Percentiles rank a stretch among this genome's conserved stretches.
Evolutionary conservation across 2,329 filamentous ascomycete genomes (phyloP).

Genomic region (Helminthosporium solani): DNA sequence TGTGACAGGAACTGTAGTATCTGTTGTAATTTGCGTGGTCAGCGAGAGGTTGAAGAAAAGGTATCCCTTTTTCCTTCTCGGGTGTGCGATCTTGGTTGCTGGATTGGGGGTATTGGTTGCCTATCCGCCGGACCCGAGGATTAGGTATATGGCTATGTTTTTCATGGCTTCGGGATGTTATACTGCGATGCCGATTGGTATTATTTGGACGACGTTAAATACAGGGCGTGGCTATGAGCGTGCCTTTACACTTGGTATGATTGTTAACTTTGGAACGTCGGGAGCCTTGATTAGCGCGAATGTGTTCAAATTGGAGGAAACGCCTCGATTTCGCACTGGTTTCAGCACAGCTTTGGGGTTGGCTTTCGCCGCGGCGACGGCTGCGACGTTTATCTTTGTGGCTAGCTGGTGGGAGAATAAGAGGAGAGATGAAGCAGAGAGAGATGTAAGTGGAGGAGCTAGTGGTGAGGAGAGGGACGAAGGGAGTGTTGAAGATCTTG

Average conservation of each 20-base stretch:
- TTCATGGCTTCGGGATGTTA: slow-evolving; percentile 57
- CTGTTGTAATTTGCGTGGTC: slow-evolving; percentile 31
- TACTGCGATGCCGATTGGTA: slow-evolving; percentile 56
- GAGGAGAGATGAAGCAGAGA: slow-evolving; percentile 44
- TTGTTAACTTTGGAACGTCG: slow-evolving; percentile 50
- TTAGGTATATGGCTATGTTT: slow-evolving; percentile 56
- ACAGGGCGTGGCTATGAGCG: slow-evolving; percentile 31
- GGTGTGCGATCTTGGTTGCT: slow-evolving; percentile 43
- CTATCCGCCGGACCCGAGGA: slow-evolving; percentile 40
- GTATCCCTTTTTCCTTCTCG: slow-evolving; percentile 33
- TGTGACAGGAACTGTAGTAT: slow-evolving; percentile 30
- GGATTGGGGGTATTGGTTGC: slow-evolving; percentile 54
- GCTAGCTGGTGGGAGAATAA: slow-evolving; percentile 55
- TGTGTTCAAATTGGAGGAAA: slow-evolving; percentile 29
- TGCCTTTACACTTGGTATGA: slow-evolving; percentile 19
- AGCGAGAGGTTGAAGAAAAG: slow-evolving; percentile 28
- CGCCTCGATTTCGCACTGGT: slow-evolving; percentile 27
- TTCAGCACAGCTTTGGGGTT: slow-evolving; percentile 33
- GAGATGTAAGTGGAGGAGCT: slow-evolving; percentile 48
- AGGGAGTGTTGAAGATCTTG: slow-evolving; percentile 41
- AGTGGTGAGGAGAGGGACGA: slow-evolving; percentile 7
- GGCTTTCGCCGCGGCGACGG: slow-evolving; percentile 38
- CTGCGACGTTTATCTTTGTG: slow-evolving; percentile 36
- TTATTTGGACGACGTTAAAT: slow-evolving; percentile 60
- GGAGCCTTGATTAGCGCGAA: slow-evolving; percentile 57